These are phyloP conservation scores for Calocybe gambosa DNA, from an alignment of 1,284 basidiomycete genomes.

Conservation along the genomic window DNA sequence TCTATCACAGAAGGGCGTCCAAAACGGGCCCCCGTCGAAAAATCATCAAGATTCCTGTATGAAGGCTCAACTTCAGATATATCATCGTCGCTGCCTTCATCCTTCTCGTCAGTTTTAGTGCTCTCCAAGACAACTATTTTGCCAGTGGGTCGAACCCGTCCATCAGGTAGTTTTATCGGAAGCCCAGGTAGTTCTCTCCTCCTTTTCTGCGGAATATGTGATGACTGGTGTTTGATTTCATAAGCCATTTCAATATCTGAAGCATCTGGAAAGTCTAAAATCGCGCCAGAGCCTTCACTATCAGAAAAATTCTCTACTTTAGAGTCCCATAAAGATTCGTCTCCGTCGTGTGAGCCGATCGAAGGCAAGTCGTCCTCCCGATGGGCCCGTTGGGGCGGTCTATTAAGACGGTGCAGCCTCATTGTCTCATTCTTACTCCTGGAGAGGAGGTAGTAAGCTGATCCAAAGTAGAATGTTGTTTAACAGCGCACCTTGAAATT, in stretches of 20 bases:
- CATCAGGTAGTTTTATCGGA: slow-evolving; percentile 82
- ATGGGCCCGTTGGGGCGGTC: slow-evolving; percentile 42
- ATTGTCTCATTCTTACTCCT: slow-evolving; percentile 79
- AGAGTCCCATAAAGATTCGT: slow-evolving; percentile 48
- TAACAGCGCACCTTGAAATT: slow-evolving; percentile 55
- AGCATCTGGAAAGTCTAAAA: slow-evolving; percentile 27
- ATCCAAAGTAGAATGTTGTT: neutral
- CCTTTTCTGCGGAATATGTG: slow-evolving; percentile 39
- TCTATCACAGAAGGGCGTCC: slow-evolving; percentile 77
- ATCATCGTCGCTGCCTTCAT: slow-evolving; percentile 24
- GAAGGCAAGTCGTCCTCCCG: slow-evolving; percentile 58
- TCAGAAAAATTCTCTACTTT: slow-evolving; percentile 25
- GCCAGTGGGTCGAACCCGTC: slow-evolving; percentile 60
- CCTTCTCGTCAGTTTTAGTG: slow-evolving; percentile 34
- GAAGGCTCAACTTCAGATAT: slow-evolving; percentile 29
- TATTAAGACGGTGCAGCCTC: slow-evolving; percentile 56
- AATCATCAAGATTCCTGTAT: slow-evolving; percentile 47
- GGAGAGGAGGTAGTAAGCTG: neutral
- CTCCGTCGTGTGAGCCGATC: slow-evolving; percentile 53
- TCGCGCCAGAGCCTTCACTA: slow-evolving; percentile 10
- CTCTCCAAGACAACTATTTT: slow-evolving; percentile 25
- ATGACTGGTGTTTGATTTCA: slow-evolving; percentile 44
- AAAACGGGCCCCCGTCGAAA: slow-evolving; percentile 73
- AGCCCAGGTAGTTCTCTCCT: slow-evolving; percentile 59
- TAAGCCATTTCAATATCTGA: slow-evolving; percentile 72